Conservation (phyloP, 805 yeast genomes). For the Schwanniomyces yamadae region DNA sequence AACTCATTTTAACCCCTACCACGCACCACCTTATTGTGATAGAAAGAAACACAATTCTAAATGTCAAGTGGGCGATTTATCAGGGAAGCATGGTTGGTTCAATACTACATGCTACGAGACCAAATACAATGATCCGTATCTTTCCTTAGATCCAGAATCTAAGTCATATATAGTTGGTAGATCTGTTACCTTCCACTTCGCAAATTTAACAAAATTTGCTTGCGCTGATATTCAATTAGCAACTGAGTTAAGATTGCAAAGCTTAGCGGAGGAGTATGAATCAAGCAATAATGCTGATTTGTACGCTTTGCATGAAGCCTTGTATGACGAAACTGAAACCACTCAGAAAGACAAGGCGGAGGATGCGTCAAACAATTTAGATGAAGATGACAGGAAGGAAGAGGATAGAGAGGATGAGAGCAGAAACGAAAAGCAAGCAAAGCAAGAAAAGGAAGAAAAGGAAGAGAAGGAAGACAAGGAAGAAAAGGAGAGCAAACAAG, state of each 20-base stretch:
- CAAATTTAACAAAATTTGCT: constrained; percentile 55
- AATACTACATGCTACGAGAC: constrained; percentile 68
- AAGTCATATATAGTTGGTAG: constrained; percentile 60
- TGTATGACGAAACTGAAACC: constrained; percentile 5
- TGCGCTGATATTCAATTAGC: constrained; percentile 56
- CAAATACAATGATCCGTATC: constrained; percentile 60
- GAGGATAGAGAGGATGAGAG: constrained; percentile 8
- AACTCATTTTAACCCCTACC: constrained; percentile 62
- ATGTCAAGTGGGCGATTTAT: constrained; percentile 73
- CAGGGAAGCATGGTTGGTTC: constrained; percentile 76
- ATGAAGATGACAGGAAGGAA: constrained; percentile 8
- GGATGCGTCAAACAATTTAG: constrained; percentile 10
- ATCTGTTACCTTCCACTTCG: constrained; percentile 56
- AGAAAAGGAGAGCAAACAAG: constrained; percentile 8
- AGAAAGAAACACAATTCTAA: constrained; percentile 47
- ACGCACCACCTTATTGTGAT: constrained; percentile 55
- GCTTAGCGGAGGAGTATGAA: constrained; percentile 9
- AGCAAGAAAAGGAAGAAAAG: constrained; percentile 6
- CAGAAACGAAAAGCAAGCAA: not conserved
- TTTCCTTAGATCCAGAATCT: constrained; percentile 57
- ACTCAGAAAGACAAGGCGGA: constrained; percentile 7
- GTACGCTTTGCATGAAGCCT: constrained; percentile 1
- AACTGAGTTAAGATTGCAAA: constrained; percentile 9
- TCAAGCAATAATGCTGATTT: constrained; percentile 4
- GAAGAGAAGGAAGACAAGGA: constrained; percentile 12